phyloP scores from a whole-genome alignment of 2,329 filamentous ascomycete species.

The Cladosporium sp. region DNA sequence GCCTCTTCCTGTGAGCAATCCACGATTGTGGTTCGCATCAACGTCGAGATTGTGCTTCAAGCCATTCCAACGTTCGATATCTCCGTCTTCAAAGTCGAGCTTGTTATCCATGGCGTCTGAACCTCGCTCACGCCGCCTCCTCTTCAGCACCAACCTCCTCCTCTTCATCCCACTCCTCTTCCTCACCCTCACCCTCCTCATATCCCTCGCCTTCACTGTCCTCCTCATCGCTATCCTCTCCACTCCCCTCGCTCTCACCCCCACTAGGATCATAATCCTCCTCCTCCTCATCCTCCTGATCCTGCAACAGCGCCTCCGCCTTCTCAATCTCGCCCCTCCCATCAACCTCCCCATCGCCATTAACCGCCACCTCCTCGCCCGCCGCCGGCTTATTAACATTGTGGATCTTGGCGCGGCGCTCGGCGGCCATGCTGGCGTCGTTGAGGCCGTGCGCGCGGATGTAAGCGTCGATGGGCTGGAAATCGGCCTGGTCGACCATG shows the following conservation, averaged over 20 bases:
- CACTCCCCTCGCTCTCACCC: conserved; percentile 39
- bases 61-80: not conserved
- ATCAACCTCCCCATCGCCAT: conserved; percentile 23
- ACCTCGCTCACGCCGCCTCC: conserved; percentile 1
- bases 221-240: conserved; percentile 36
- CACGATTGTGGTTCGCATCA: not conserved
- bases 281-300: conserved; percentile 38
- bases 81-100: not conserved
- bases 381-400: conserved; percentile 50
- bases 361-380: conserved; percentile 30
- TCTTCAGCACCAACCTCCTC: conserved; percentile 24
- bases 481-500: conserved; percentile 67
- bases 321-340: conserved; percentile 34
- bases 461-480: conserved; percentile 63
- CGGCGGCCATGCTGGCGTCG: conserved; percentile 64
- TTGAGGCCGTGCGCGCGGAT: conserved; percentile 63
- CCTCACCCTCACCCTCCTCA: conserved; percentile 27
- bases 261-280: conserved; percentile 39
- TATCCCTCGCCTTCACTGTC: conserved; percentile 31
- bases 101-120: not conserved
- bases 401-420: conserved; percentile 60
- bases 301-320: conserved; percentile 37
- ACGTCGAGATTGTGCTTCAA: not conserved
- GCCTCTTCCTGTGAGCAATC: not conserved
- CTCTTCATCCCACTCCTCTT: conserved; percentile 32